phyloP scores from a whole-genome alignment of 2,329 filamentous ascomycete species.

The Pyricularia pennisetigena region DNA sequence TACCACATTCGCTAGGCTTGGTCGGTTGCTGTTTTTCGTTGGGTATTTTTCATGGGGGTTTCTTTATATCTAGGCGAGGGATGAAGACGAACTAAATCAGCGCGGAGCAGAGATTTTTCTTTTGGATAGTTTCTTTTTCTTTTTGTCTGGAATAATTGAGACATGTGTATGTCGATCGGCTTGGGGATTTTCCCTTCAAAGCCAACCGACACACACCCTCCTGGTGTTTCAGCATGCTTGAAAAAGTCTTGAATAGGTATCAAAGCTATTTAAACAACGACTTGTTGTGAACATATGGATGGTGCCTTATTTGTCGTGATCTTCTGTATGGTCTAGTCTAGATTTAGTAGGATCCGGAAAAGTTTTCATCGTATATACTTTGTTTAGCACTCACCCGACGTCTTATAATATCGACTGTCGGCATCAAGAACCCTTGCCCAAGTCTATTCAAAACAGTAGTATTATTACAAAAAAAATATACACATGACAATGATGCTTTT shows the following conservation, averaged over 20 bases:
- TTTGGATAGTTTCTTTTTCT: background rate
- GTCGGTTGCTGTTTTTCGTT: background rate
- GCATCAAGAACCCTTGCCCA: no score
- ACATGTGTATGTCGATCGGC: background rate
- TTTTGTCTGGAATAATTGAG: background rate
- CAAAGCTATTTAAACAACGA: background rate
- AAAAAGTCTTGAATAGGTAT: background rate
- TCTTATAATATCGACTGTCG: no score
- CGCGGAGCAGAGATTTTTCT: background rate
- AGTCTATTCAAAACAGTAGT: no score
- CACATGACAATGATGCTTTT: background rate
- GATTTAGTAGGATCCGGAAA: background rate
- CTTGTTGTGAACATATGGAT: background rate
- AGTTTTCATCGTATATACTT: no score
- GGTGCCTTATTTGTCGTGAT: background rate
- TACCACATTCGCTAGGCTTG: background rate
- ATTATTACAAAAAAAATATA: background rate
- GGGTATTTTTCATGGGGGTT: background rate
- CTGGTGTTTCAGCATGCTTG: background rate
- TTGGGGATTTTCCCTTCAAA: background rate
- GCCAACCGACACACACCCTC: background rate
- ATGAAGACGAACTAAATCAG: background rate
- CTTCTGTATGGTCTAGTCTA: background rate
- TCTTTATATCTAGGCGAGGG: background rate
- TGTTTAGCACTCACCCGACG: no score